Conservation (phyloP, 2,329 filamentous ascomycete genomes). For the Pseudogymnoascus sp. region DNA sequence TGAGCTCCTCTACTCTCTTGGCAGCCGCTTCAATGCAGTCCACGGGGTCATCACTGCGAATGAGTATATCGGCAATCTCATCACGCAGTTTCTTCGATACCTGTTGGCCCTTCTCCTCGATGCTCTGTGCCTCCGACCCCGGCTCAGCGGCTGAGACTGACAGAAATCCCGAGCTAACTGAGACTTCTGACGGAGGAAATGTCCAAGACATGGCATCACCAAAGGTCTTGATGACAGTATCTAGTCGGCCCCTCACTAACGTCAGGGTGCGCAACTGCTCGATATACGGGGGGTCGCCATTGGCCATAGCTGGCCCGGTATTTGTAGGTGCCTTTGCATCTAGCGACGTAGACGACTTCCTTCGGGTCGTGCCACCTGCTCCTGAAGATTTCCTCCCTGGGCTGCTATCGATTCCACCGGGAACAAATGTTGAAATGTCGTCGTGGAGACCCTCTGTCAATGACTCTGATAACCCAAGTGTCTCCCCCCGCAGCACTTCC, state of each 20-base stretch:
- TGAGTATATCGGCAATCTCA: slow-evolving; percentile 63
- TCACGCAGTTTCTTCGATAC: slow-evolving; percentile 61
- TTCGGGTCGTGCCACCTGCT: slow-evolving; percentile 23
- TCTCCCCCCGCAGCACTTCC: slow-evolving; percentile 83
- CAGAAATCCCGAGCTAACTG: slow-evolving; percentile 75
- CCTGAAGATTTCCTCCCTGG: slow-evolving; percentile 17
- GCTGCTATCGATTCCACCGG: slow-evolving; percentile 33
- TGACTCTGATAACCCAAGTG: slow-evolving; percentile 68
- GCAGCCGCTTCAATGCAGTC: slow-evolving; percentile 66
- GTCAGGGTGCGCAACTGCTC: slow-evolving; percentile 74
- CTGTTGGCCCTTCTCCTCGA: slow-evolving; percentile 80
- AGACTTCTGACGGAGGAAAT: slow-evolving; percentile 79
- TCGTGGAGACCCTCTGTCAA: slow-evolving; percentile 63
- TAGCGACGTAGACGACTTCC: slow-evolving; percentile 21
- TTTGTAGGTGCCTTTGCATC: slow-evolving; percentile 22
- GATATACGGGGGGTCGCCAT: slow-evolving; percentile 52
- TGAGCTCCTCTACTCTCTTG: slow-evolving; percentile 66
- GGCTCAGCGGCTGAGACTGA: slow-evolving; percentile 82
- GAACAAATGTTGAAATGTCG: slow-evolving; percentile 67
- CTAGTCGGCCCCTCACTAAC: slow-evolving; percentile 73
- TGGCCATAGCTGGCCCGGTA: slow-evolving; percentile 18
- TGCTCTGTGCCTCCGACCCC: slow-evolving; percentile 55
- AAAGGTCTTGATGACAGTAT: slow-evolving; percentile 83
- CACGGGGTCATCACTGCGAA: slow-evolving; percentile 48
- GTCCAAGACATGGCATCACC: slow-evolving; percentile 95